phyloP scores from a whole-genome alignment of 495 filamentous ascomycete genomes.

The Talaromyces wortmannii region DNA sequence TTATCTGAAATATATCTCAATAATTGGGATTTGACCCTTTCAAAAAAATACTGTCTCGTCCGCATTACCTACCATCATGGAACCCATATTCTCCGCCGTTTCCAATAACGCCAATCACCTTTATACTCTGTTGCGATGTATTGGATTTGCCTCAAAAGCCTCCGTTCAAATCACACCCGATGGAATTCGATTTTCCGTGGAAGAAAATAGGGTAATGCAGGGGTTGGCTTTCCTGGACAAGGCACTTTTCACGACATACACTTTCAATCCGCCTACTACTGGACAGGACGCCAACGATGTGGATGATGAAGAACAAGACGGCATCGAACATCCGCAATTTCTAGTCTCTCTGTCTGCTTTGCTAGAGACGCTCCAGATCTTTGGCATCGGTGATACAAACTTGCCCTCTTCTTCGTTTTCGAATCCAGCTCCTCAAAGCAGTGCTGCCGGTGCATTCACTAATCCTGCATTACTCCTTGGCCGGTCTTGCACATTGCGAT shows the following conservation, averaged over 20 bases:
- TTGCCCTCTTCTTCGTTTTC: conserved; percentile 34
- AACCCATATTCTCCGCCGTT: conserved; percentile 71
- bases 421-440: conserved; percentile 17
- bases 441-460: conserved; percentile 53
- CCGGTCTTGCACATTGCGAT: conserved; percentile 75
- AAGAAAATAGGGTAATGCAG: conserved; percentile 81
- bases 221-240: conserved; percentile 80
- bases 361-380: conserved; percentile 91
- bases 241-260: conserved; percentile 79
- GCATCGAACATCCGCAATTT: conserved; percentile 47
- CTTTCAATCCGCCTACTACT: conserved; percentile 44
- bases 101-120: conserved; percentile 83
- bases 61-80: conserved; percentile 10
- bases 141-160: conserved; percentile 72
- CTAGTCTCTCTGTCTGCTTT: conserved; percentile 81
- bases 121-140: conserved; percentile 82
- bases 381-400: conserved; percentile 64
- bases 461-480: conserved; percentile 68
- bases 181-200: conserved; percentile 78
- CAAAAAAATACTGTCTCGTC: not conserved
- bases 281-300: conserved; percentile 24
- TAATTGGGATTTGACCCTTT: conserved; percentile 1
- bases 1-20: conserved; percentile 10
- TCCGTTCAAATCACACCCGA: conserved; percentile 78
- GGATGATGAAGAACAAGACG: conserved; percentile 12